Base-by-base conservation (phyloP, 1,284 basidiomycete genomes). In the Ustilago tritici region DNA sequence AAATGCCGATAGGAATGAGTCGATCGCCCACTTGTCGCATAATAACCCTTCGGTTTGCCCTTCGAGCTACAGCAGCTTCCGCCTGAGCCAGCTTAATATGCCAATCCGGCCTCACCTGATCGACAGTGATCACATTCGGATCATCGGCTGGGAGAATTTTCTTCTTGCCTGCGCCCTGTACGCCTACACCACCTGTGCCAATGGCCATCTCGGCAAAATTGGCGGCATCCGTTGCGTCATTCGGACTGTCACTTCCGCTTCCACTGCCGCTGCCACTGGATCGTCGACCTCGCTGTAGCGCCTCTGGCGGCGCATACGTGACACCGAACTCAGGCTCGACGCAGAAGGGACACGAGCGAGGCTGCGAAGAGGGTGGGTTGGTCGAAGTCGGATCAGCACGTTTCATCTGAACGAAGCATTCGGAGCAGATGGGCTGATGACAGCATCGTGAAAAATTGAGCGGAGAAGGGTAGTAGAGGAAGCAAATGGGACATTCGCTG, bases 321-420 rank as follows among this genome's bases (percentile, higher is more conserved):
- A 98, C 89, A 40, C 96, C 96, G 87, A 99, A 99, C 87, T 98
- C 94, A 53, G 95, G 92, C 87, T 97, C 95, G 52, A 98, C 94
- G 84, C 96, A 99, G 86, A 94, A 99, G 2, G 96, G 96, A 86
- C 96, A 99, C 7, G 93, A 92, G 4, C 95, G 94, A 0, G 82
- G 80, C 56, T 78, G 60, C 31, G 81, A 81, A 9, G 83, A 79
- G 0, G 83, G 84, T 15, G 82, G 81, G 23, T 79, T 78, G 60
- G 61, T 70, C 31, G 71, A 70, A 35, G 49, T 79, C 1, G 95
- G 93, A 82, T 98, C 96, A 15, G 94, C 91, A 61, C 96, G 92
- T 88, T 98, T 98, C 88, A 99, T 98, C 88, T 98, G 95, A 17
- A 98, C 95, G 85, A 99, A 99, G 86, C 96, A 99, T 87, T 99